phyloP scores from a whole-genome alignment of 345 rosid genomes.

The Salix viminalis region DNA sequence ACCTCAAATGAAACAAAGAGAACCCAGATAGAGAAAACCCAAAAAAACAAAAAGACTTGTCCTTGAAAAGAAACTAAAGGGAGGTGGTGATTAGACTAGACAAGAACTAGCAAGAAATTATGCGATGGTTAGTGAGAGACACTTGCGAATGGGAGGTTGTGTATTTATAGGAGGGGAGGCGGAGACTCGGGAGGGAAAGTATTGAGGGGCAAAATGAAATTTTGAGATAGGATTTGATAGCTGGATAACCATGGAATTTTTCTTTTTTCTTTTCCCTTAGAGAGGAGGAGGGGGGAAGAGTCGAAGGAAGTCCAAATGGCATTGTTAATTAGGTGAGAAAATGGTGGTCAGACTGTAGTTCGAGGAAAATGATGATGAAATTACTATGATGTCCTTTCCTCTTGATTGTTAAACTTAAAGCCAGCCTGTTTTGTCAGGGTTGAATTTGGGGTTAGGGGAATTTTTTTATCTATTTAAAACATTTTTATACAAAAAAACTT shows the following conservation, averaged over 20 bases:
- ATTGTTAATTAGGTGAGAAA: background rate
- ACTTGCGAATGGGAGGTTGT: background rate
- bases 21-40: background rate
- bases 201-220: background rate
- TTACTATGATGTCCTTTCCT: background rate
- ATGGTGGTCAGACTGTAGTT: background rate
- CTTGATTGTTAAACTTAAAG: background rate
- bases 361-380: background rate
- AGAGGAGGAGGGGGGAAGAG: too few relatives aligned
- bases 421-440: background rate
- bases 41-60: background rate
- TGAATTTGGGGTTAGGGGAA: background rate
- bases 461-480: too few relatives aligned
- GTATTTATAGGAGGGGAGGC: background rate
- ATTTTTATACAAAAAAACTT: background rate
- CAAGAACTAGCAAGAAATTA: background rate
- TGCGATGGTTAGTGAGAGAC: background rate
- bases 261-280: background rate
- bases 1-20: background rate
- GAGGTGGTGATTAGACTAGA: background rate
- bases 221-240: background rate
- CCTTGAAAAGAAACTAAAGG: background rate
- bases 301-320: background rate
- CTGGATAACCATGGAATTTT: background rate
- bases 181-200: background rate